These are phyloP conservation scores for Herpetomonas samuelpessoai DNA, from an alignment of 208 protist species.

Conservation along the genomic window DNA sequence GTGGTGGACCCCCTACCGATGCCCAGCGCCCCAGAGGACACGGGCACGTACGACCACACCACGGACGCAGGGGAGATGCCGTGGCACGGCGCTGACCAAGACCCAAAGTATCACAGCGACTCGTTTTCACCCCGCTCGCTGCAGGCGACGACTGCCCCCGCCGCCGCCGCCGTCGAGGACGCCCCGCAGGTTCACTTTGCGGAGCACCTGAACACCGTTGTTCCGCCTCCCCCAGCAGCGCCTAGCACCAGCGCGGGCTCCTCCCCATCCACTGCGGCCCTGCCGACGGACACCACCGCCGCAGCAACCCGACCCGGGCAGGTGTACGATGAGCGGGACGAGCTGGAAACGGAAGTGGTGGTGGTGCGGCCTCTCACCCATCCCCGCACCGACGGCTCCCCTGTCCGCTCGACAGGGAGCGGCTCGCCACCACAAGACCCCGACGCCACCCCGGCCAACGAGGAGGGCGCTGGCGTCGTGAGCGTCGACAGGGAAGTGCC, in stretches of 20 bases:
- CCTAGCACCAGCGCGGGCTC: neutral
- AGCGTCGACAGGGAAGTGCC: neutral
- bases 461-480: neutral
- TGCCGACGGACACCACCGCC: neutral
- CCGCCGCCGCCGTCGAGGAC: neutral
- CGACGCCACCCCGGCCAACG: no score
- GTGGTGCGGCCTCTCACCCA: slow-evolving; percentile 1
- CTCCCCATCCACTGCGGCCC: neutral
- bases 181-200: neutral
- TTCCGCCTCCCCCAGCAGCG: no score
- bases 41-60: neutral
- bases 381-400: neutral
- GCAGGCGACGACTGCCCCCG: no score
- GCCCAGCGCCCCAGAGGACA: neutral
- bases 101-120: no score
- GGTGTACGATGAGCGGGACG: slow-evolving; percentile 8
- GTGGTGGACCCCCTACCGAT: neutral
- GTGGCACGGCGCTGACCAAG: neutral
- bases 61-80: neutral
- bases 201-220: neutral
- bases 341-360: slow-evolving; percentile 2
- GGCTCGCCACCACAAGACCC: no score
- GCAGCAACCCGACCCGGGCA: neutral
- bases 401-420: neutral
- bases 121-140: neutral